Conservation (phyloP, 768 basidiomycete species). For the Phaeotremella fagi region DNA sequence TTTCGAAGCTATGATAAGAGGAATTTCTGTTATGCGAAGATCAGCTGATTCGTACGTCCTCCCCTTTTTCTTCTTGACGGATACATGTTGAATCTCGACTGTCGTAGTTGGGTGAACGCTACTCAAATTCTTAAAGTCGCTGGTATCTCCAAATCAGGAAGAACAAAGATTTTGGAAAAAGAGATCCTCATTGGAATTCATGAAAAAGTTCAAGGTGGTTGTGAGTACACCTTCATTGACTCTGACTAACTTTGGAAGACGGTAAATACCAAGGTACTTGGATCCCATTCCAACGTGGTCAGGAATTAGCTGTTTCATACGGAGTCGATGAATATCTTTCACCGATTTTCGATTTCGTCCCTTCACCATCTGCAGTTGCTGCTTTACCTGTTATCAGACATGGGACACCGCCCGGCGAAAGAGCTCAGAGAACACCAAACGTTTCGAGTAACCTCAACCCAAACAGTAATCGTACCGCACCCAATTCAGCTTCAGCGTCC, state of each 20-base stretch:
- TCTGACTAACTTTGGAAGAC: slow-evolving; percentile 48
- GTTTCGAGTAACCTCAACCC: not conserved
- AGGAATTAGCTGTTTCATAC: slow-evolving; percentile 86
- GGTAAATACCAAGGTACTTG: slow-evolving; percentile 99
- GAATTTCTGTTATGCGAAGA: slow-evolving; percentile 97
- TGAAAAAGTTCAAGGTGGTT: slow-evolving; percentile 98
- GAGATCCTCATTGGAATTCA: slow-evolving; percentile 92
- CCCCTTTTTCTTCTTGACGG: not conserved
- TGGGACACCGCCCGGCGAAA: slow-evolving; percentile 52
- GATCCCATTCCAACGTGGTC: slow-evolving; percentile 93
- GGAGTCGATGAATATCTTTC: slow-evolving; percentile 81
- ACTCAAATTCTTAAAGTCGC: slow-evolving; percentile 99
- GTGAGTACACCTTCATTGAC: slow-evolving; percentile 20
- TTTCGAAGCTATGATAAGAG: slow-evolving; percentile 96
- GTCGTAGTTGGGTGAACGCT: slow-evolving; percentile 65
- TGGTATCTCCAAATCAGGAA: slow-evolving; percentile 90
- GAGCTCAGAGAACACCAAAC: slow-evolving; percentile 48
- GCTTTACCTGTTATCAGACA: slow-evolving; percentile 58
- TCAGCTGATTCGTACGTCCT: slow-evolving; percentile 76
- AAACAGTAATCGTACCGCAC: not conserved
- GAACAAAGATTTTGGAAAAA: slow-evolving; percentile 90
- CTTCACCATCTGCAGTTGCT: slow-evolving; percentile 66
- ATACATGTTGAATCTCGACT: not conserved
- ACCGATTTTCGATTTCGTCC: slow-evolving; percentile 90
- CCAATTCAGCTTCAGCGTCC: slow-evolving; percentile 5